Base-by-base conservation (phyloP, 2,329 filamentous ascomycete species). In the Fusarium marasasianum region DNA sequence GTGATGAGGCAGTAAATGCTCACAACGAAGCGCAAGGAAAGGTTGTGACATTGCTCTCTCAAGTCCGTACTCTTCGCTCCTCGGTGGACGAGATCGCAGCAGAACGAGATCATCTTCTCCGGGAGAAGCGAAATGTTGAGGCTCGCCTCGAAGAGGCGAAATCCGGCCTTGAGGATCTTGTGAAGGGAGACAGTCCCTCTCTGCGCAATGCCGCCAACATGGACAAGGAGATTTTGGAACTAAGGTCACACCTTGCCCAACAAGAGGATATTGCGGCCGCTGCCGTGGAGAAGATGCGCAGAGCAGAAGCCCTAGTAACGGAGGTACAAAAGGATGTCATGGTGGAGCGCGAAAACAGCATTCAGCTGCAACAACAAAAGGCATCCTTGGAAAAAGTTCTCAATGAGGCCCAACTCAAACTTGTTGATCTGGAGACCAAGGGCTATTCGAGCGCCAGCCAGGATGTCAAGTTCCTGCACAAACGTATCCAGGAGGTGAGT, bases 11-110 rank as follows among this genome's bases (percentile, higher is more conserved):
- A 15, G 93, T 95, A 57, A 92, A 91, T 77, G 96, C 96, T 2
- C 96, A 99, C 82, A 98, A 96, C 79, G 96, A 98, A 76, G 95
- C 95, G 6, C 96, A 98, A 81, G 89, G 93, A 81, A 97, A 97
- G 87, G 93, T 98, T 60, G 95, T 98, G 20, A 93, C 92, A 17
- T 88, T 98, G 24, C 87, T 98, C 47, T 96, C 94, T 12, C 96
- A 98, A 81, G 95, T 98, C 22, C 92, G 96, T 66, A 91, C 88
- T 40, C 89, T 98, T 54, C 92, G 96, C 61, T 92, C 93, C 26
- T 92, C 92, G 1, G 91, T 98, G 31, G 96, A 99, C 76, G 96
- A 98, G 76, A 88, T 95, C 38, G 90, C 93, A 24, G 91, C 93
- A 3, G 96, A 98, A 82, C 92, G 95, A 59, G 96, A 99, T 78